Evolutionary conservation across 2,329 filamentous ascomycete genomes (phyloP).

Genomic region (Didymella lethalis): DNA sequence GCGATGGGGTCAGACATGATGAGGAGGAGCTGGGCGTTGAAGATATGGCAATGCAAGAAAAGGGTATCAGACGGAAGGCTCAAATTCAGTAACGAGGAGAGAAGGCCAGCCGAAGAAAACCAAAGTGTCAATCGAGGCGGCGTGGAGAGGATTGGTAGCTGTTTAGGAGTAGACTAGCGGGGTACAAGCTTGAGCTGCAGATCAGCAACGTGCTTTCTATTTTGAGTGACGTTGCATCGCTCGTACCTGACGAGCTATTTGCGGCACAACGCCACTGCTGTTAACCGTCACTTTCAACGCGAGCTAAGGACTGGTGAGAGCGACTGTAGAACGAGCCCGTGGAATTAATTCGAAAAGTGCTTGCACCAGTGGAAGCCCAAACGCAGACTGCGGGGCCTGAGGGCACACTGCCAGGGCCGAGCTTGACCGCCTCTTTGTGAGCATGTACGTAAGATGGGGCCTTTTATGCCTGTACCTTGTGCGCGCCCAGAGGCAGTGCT

Average conservation of each 20-base stretch:
- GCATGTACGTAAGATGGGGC: constrained; percentile 16
- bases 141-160: constrained; percentile 16
- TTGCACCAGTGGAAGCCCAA: background rate
- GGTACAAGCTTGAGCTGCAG: constrained; percentile 8
- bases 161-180: background rate
- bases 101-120: constrained; percentile 6
- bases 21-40: background rate
- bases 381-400: constrained; percentile 6
- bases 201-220: constrained; percentile 18
- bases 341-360: too few species aligned
- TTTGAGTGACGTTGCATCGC: constrained; percentile 17
- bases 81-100: constrained; percentile 20
- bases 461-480: constrained; percentile 10
- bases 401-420: background rate
- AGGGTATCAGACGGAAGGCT: constrained; percentile 7
- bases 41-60: background rate
- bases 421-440: constrained; percentile 21
- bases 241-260: constrained; percentile 20
- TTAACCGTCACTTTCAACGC: background rate
- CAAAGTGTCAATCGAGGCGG: constrained; percentile 1
- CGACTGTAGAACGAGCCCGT: background rate
- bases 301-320: background rate
- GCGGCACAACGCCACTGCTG: background rate
- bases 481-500: background rate
- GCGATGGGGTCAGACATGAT: constrained; percentile 46